These are phyloP conservation scores for Phytophthora constricta DNA, from an alignment of 352 stramenopile species.

Conservation along the genomic window DNA sequence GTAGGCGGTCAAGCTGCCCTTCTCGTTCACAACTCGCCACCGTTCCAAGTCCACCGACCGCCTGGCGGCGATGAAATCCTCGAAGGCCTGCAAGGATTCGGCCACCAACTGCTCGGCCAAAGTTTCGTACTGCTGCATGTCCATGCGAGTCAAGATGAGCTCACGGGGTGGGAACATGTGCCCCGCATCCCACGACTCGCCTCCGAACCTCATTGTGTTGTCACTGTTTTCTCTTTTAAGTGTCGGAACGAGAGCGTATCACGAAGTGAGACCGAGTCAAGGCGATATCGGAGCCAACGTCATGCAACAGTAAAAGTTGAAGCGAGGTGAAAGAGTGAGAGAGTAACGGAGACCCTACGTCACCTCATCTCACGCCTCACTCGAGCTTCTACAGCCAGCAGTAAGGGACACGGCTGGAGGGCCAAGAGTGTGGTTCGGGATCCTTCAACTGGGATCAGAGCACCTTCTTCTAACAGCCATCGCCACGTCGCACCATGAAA, in stretches of 20 bases:
- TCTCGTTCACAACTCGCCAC: slow-evolving; percentile 41
- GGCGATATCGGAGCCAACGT: slow-evolving; percentile 15
- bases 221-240: neutral
- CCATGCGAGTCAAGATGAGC: slow-evolving; percentile 25
- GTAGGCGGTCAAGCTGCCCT: slow-evolving; percentile 37
- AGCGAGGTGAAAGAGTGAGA: slow-evolving; percentile 3
- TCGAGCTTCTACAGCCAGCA: slow-evolving; percentile 28
- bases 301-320: slow-evolving; percentile 30
- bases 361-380: neutral
- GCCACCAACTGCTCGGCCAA: slow-evolving; percentile 40
- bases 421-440: slow-evolving; percentile 16
- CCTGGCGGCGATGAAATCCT: slow-evolving; percentile 32
- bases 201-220: slow-evolving; percentile 36
- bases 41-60: slow-evolving; percentile 26
- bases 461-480: slow-evolving; percentile 3
- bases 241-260: slow-evolving; percentile 22
- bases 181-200: slow-evolving; percentile 39
- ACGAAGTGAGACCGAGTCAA: slow-evolving; percentile 17
- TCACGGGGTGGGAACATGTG: slow-evolving; percentile 39
- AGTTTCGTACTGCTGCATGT: slow-evolving; percentile 32
- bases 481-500: slow-evolving; percentile 15
- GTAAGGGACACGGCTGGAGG: slow-evolving; percentile 1
- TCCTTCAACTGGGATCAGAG: slow-evolving; percentile 32
- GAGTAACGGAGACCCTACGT: slow-evolving; percentile 8
- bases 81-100: slow-evolving; percentile 38